Base-by-base conservation (phyloP, 345 rosid species). In the Crucihimalaya himalaica region DNA sequence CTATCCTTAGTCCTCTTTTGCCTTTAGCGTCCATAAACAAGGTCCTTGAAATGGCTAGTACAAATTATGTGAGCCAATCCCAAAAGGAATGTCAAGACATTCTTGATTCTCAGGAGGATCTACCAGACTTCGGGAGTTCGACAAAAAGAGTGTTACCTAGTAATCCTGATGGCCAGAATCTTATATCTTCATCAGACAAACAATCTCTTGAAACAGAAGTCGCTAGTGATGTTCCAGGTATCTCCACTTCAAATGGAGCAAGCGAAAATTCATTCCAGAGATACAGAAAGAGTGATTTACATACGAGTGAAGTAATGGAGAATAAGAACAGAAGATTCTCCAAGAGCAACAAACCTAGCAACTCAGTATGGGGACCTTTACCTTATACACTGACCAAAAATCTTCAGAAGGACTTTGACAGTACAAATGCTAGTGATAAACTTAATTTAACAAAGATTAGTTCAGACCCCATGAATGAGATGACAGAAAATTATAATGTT, bases 21-120 rank as follows among this genome's bases (percentile, higher is more conserved):
- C 97, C 95, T 71, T 72, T 86, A 82, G 79, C 83, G 32, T 86
- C 86, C 63, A 72, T 88, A 54, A 87, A 85, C 63, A 84, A 83
- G 79, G 87, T 84, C 69, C 85, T 94, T 65, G 97, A 89, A 82
- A 87, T 81, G 81, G 99, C 96, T 52, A 85, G 80, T 81, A 81
- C 70, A 20, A 97, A 95, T 70, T 89, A 84, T 79, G 87, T 83
- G 83, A 87, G 78, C 68, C 93, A 89, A 59, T 95, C 97, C 59
- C 97, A 88, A 73, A 86, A 83, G 76, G 99, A 95, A 73, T 95
- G 97, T 72, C 97, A 91, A 81, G 99, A 95, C 72, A 95, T 95
- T 80, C 91, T 95, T 75, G 97, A 92, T 88, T 87, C 99, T 35
- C 56, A 89, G 78, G 90, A 80, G 82, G 91, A 86, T 79, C 67